Base-by-base conservation (phyloP, 768 basidiomycete species). In the Leccinum pellstonianum region DNA sequence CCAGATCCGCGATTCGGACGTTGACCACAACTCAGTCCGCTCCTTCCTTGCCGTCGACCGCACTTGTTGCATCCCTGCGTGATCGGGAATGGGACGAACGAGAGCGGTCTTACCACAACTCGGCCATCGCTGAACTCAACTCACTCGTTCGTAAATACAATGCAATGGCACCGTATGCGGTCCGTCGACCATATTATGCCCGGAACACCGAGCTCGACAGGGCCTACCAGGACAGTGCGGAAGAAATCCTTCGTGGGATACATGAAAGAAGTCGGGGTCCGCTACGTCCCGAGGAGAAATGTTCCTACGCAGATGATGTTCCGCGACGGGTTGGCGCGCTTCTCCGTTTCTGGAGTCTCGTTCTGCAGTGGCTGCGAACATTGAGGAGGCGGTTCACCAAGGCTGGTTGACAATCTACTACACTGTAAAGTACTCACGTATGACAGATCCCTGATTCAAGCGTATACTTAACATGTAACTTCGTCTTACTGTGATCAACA, bases 61-160 rank as follows among this genome's bases (percentile, higher is more conserved):
- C 60, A 27, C 72, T 83, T 21, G 71, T 84, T 35, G 70, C 70
- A 51, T 64, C 72, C 2, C 73, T 86, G 57, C 83, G 86, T 15
- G 91, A 93, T 70, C 65, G 69, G 4, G 84, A 83, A 55, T 94
- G 92, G 92, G 85, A 88, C 67, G 73, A 75, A 31, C 82, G 83
- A 51, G 90, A 93, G 69, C 70, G 73, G 17, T 72, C 80, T 49
- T 91, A 91, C 65, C 90, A 93, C 65, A 81, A 86, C 35, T 77
- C 82, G 3, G 87, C 87, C 12, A 67, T 94, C 38, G 79, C 78
- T 31, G 87, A 93, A 64, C 74, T 93, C 43, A 93, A 95, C 71
- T 77, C 83, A 3, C 78, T 88, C 5, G 86, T 93, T 27, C 80
- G 91, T 52, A 86, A 87, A 74, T 90, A 91, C 75, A 94, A 95